Base-by-base conservation (phyloP, 495 filamentous ascomycete species). In the Aspergillus cavernicola region DNA sequence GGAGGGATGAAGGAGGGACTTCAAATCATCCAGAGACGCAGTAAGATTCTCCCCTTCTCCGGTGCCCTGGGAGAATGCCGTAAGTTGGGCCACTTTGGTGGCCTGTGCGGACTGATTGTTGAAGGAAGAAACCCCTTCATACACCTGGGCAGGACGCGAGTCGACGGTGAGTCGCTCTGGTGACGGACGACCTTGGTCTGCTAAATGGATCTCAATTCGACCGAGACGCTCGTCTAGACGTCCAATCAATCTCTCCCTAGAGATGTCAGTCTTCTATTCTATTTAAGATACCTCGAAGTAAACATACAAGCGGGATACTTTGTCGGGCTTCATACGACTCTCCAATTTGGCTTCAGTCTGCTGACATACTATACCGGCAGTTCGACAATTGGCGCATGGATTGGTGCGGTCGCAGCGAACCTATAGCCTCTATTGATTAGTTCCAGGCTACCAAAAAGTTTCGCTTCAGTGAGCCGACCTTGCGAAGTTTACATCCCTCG, bases 41-140 rank as follows among this genome's bases (percentile, higher is more conserved):
- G 18, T 13, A 1, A 47, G 33, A 32, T 39, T 41, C 6, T 35
- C 35, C 13, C 32, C 35, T 20, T 19, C 23, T 7, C 24, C 20
- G 15, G 23, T 19, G 3, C 22, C 43, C 13, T 48, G 33, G 32
- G 52, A 55, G 43, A 39, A 32, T 10, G 43, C 43, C 15, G 37
- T 39, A 11, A 40, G 3, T 18, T 40, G 37, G 37, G 23, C 36
- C 4, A 47, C 37, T 13, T 33, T 37, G 15, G 45, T 50, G 1
- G 45, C 53, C 19, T 43, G 36, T 11, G 31, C 28, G 28, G 53
- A 50, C 11, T 50, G 45, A 13, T 24, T 56, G 18, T 19, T 43
- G 29, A 56, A 56, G 7, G 53, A 56, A 13, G 53, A 50, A 6
- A 3, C 11, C 6, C 52, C 52, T 42, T 49, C 28, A 36, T 49